Evolutionary conservation across 192 early-diverging fungal species (phyloP), one percentile per base, ranked within the genome.

Genomic region (Lobosporangium transversale): DNA sequence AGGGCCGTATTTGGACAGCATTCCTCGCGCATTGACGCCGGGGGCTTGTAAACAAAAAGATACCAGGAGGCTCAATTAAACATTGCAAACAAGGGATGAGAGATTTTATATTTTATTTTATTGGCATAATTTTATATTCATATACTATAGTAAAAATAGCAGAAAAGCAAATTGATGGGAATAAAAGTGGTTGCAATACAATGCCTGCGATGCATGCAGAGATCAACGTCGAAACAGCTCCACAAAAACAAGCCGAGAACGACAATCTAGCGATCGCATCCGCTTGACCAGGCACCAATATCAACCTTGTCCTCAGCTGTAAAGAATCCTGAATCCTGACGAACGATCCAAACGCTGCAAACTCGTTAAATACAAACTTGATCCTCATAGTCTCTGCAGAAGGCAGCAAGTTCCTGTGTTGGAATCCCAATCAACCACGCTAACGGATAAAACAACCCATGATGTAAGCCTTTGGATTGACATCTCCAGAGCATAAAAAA

Each of bases 361-460:
- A 94, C 87, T 96, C 95, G 84, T 95, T 96, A 35, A 89, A 79
- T 62, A 93, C 79, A 49, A 96, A 86, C 83, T 96, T 96, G 50
- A 85, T 87, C 23, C 89, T 60, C 68, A 70, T 70, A n/a, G 68
- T 60, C 53, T 70, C 68, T 12, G 68, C 68, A 43, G 53, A n/a
- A 11, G 53, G 59, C 29, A 23, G 31, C 23, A 84, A 48, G 49
- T 84, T 76, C 7, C 24, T n/a, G 23, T 29, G 32, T 79, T n/a
- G 73, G 70, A 53, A 76, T 74, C 42, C 83, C 83, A 57, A 84
- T 76, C 62, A 84, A 65, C 83, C 83, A 84, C 18, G 93, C 70
- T 91, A 81, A 58, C 86, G 81, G 84, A 85, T 59, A 91, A 65
- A 76, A 90, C 88, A 60, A n/a, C 85, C 89, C 79, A 96, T 79